Base-by-base conservation (phyloP, 2,329 filamentous ascomycete species). In the Cordyceps farinosa region DNA sequence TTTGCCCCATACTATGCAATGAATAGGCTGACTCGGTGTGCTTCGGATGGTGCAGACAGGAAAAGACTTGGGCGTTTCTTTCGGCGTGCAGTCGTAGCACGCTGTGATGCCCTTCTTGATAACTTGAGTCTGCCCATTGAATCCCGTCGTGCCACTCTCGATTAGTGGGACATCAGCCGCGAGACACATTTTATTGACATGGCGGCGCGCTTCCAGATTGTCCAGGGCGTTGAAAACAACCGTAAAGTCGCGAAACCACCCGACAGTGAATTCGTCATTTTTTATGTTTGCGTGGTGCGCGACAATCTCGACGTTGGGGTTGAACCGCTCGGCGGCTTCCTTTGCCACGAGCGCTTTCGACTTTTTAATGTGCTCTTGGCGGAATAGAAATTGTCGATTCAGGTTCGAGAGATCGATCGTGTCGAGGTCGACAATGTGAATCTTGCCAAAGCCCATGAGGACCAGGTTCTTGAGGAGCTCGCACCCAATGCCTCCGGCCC, bases 1-100 rank as follows among this genome's bases (percentile, higher is more conserved):
- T 78, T 98, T 99, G 27, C 86, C 94, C 95, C 95, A 99, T 2
- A 99, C 94, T 66, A 99, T 99, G 78, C 95, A 98, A 77, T 99
- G 95, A 50, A 99, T 98, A 0, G 94, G 91, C 71, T 98, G 94
- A 67, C 90, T 96, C 0, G 95, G 95, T 0, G 93, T 99, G 75
- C 92, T 97, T 74, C 95, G 87, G 70, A 99, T 98, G 1, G 95
- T 99, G 79, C 95, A 99, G 48, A 98, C 93, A 1, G 95, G 93
- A 72, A 96, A 98, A 1, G 90, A 90, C 74, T 97, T 98, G 6
- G 94, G 94, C 1, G 90, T 87, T 65, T 94, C 90, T 76, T 99
- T 99, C 2, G 87, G 84, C 15, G 87, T 90, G 79, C 95, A 99
- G 73, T 99, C 95, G 75, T 99, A 99, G 79, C 95, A 99, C 70